These are phyloP conservation scores for Epithemia pelagica DNA, from an alignment of 108 stramenopile genomes.

Conservation along the genomic window DNA sequence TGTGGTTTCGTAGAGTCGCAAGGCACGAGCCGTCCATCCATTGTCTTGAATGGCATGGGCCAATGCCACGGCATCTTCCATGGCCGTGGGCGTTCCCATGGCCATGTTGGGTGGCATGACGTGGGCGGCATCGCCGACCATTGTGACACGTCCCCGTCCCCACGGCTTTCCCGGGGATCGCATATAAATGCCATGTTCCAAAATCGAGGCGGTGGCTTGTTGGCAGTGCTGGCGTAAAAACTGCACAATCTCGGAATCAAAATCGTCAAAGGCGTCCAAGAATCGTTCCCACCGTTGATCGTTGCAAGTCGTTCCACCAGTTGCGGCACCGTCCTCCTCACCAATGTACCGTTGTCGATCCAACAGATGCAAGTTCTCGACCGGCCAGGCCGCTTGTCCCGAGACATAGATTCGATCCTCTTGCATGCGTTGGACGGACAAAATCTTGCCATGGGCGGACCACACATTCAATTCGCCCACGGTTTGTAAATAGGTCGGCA, in stretches of 20 bases:
- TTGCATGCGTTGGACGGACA: not conserved
- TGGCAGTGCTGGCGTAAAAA: not conserved
- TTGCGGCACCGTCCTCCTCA: constrained; percentile 1
- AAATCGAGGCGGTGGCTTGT: not conserved
- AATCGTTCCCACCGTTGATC: not conserved
- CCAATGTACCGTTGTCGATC: constrained; percentile 5
- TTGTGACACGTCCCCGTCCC: not conserved
- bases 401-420: not conserved
- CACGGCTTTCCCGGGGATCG: not conserved
- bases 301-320: constrained; percentile 1
- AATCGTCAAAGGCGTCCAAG: not conserved
- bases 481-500: not conserved
- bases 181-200: constrained; percentile 7
- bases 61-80: constrained; percentile 6
- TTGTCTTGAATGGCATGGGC: not conserved
- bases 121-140: constrained; percentile 8
- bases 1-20: constrained; percentile 2
- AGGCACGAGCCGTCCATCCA: constrained; percentile 2
- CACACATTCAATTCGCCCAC: not conserved
- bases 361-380: not conserved
- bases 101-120: constrained; percentile 7
- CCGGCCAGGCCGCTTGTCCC: constrained; percentile 5
- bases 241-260: not conserved
- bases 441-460: not conserved
- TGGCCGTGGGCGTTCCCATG: constrained; percentile 1